Conservation (phyloP, 805 yeast species). For the Candida endomychidarum region DNA sequence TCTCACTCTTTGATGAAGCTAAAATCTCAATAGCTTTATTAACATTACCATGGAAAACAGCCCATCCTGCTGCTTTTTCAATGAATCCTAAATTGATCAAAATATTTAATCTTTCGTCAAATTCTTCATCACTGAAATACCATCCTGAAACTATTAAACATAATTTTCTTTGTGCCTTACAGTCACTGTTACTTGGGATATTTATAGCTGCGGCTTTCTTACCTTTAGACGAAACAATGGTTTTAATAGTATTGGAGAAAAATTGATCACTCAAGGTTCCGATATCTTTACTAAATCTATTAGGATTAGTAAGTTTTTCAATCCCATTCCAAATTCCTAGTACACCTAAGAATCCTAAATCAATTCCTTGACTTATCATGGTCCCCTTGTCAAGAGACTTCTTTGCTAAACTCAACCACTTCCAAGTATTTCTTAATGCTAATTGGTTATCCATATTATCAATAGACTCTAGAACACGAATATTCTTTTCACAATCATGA, state of each 20-base stretch:
- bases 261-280: constrained; percentile 35
- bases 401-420: constrained; percentile 79
- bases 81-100: constrained; percentile 59
- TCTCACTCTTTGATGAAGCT: constrained; percentile 68
- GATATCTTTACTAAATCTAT: constrained; percentile 37
- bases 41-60: constrained; percentile 89
- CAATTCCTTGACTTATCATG: constrained; percentile 68
- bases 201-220: constrained; percentile 47
- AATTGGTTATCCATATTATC: constrained; percentile 52
- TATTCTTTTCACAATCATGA: constrained; percentile 62
- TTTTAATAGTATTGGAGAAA: constrained; percentile 50
- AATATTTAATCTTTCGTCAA: constrained; percentile 63
- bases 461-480: constrained; percentile 54
- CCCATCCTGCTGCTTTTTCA: constrained; percentile 98
- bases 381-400: constrained; percentile 62
- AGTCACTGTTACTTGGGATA: constrained; percentile 45
- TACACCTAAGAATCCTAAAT: constrained; percentile 86
- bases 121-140: constrained; percentile 74
- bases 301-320: constrained; percentile 46
- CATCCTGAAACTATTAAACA: constrained; percentile 88
- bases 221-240: constrained; percentile 51
- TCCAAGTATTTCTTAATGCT: constrained; percentile 75
- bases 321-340: constrained; percentile 85
- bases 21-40: constrained; percentile 77
- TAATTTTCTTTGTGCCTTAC: constrained; percentile 66